Conservation (phyloP, 1,284 basidiomycete species). For the Irpex sp. region DNA sequence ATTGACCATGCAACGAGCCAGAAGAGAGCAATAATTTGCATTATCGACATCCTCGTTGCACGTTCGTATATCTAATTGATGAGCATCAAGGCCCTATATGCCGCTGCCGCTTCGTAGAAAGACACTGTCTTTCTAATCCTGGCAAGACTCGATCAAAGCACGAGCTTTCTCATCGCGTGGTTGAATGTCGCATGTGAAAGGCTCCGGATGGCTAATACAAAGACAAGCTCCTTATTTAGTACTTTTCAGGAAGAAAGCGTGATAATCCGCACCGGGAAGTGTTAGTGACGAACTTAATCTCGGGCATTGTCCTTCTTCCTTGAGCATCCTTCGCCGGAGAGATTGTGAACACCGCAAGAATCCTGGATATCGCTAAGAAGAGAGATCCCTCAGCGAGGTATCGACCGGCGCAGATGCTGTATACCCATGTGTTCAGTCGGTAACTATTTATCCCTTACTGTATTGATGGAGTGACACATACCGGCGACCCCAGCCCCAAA, state of each 20-base stretch:
- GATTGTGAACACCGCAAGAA: conserved; percentile 3
- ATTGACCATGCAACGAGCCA: too few species aligned
- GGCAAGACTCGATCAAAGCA: not conserved
- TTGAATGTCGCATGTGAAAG: conserved; percentile 1
- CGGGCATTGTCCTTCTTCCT: not conserved
- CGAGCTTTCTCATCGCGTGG: not conserved
- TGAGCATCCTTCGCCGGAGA: not conserved
- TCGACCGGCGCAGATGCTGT: conserved; percentile 6
- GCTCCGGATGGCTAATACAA: not conserved
- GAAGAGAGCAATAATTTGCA: too few species aligned
- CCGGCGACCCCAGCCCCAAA: conserved; percentile 2
- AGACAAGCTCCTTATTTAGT: not conserved
- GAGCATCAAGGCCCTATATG: too few species aligned
- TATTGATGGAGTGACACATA: not conserved
- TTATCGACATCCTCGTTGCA: too few species aligned
- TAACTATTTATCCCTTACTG: not conserved
- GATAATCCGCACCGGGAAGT: not conserved
- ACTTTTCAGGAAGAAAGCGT: not conserved
- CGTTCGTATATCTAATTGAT: too few species aligned
- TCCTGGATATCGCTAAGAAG: not conserved
- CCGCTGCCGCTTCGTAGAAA: too few species aligned
- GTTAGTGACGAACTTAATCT: not conserved
- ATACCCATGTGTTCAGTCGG: not conserved
- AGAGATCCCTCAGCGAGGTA: not conserved
- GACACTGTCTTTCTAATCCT: not conserved